Evolutionary conservation across 352 stramenopile species (phyloP).

Genomic region (Elongisporangium anandrum): DNA sequence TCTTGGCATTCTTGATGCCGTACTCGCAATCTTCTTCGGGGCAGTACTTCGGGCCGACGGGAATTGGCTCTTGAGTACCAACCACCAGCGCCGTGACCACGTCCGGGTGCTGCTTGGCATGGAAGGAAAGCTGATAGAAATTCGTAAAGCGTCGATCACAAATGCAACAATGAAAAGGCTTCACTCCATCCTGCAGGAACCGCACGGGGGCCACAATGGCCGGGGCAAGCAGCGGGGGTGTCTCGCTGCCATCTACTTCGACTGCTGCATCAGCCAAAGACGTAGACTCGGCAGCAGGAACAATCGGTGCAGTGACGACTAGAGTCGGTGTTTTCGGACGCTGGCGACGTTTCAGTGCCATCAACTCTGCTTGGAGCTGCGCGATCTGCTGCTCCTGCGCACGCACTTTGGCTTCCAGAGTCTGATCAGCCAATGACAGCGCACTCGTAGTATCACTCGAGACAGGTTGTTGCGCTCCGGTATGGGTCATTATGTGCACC

Average conservation of each 20-base stretch:
- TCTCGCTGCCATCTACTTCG: background rate
- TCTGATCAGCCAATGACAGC: background rate
- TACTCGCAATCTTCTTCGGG: constrained; percentile 55
- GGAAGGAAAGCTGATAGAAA: constrained; percentile 70
- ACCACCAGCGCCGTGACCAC: constrained; percentile 23
- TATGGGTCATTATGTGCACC: background rate
- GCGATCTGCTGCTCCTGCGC: constrained; percentile 46
- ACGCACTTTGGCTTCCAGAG: constrained; percentile 31
- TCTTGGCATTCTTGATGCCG: constrained; percentile 28
- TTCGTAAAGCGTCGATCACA: constrained; percentile 54
- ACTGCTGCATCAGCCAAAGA: background rate
- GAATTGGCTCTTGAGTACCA: constrained; percentile 32
- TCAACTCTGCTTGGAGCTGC: constrained; percentile 27
- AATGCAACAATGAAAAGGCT: constrained; percentile 61
- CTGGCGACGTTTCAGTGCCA: background rate
- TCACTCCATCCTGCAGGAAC: constrained; percentile 54
- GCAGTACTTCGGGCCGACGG: constrained; percentile 58
- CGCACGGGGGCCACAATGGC: constrained; percentile 41
- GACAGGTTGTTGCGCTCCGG: background rate
- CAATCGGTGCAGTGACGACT: background rate
- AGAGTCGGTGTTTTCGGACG: background rate
- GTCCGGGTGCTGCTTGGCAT: constrained; percentile 53
- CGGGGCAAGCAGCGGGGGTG: constrained; percentile 2
- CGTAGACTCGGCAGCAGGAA: background rate
- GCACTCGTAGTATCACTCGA: background rate